Evolutionary conservation across 2,329 filamentous ascomycete genomes (phyloP), one percentile per base, ranked within the genome.

Genomic region (Alternaria consortialis): DNA sequence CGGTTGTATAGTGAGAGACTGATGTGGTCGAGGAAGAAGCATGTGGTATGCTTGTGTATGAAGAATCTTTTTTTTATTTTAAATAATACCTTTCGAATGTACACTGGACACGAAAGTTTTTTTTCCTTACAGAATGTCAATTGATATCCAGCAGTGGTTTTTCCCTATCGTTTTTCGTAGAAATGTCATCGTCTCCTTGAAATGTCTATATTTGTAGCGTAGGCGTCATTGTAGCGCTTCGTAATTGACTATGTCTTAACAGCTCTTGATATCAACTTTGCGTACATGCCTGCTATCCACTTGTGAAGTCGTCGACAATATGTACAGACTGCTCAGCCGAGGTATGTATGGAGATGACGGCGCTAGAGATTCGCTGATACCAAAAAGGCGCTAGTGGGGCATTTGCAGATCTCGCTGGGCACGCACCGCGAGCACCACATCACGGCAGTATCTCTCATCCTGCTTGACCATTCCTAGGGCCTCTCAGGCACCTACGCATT

Each of bases 391-490:
- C 46, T 50, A 50, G 46, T 17, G 46, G 23, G 31, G 32, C 20
- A n/a, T 27, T 8, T 7, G 46, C 46, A n/a, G 46, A 50, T 50
- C 17, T 50, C 32, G 32, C 31, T 37, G 31, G 50, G 53, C 44
- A 39, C 36, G 40, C 63, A 53, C 61, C 63, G 63, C 61, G 60
- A 58, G 57, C 62, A 62, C 59, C 65, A 62, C 65, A 62, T 67
- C 65, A 67, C 65, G 65, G 65, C 60, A 58, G 65, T 67, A 67
- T 65, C 65, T 67, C 65, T 67, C 65, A 67, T 66, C 64, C 64
- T 67, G 63, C 65, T 65, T 57, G 65, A 58, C 53, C 37, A 53
- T 61, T 58, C 39, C 60, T 51, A 58, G 53, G 52, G 43, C 55
- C n/a, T 23, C 43, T 62, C 54, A 58, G 56, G 59, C 44, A 60